Conservation (phyloP, 2,329 filamentous ascomycete species). For the Aspergillus persii region DNA sequence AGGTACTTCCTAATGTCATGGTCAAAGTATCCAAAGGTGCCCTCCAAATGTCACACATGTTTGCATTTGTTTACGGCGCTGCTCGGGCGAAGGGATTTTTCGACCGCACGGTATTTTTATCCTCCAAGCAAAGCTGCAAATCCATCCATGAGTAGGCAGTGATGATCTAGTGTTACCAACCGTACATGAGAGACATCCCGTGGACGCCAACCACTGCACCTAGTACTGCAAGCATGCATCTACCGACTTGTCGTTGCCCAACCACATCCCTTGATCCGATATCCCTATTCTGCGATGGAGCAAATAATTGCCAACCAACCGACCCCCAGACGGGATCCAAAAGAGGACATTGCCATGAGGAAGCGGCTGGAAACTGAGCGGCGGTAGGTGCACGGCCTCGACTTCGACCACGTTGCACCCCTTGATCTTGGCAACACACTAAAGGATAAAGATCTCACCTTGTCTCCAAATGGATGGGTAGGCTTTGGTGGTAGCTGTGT, state of each 20-base stretch:
- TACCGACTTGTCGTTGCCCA: too few relatives aligned
- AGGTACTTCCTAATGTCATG: too few relatives aligned
- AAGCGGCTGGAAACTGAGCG: neutral
- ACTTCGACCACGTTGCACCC: slow-evolving; percentile 24
- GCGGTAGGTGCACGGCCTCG: slow-evolving; percentile 17
- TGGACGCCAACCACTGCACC: too few relatives aligned
- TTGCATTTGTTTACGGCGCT: neutral
- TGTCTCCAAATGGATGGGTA: slow-evolving; percentile 13
- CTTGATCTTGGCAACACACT: slow-evolving; percentile 26
- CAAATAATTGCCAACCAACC: slow-evolving; percentile 1
- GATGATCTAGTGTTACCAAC: neutral
- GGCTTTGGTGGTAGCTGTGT: neutral
- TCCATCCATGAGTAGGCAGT: neutral
- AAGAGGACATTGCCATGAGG: neutral
- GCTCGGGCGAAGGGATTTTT: neutral
- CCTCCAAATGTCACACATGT: neutral
- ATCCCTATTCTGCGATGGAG: slow-evolving; percentile 6
- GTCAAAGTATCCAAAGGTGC: too few relatives aligned
- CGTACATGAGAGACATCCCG: neutral
- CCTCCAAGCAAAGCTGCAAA: neutral
- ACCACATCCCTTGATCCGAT: neutral
- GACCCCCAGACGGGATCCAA: slow-evolving; percentile 5
- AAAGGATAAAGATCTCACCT: slow-evolving; percentile 27
- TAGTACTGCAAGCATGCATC: too few relatives aligned
- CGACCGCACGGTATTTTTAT: neutral